Percentiles rank a stretch among this genome's conserved stretches.
Conservation (phyloP, 2,329 filamentous ascomycete species). For the Colletotrichum coccodes region DNA sequence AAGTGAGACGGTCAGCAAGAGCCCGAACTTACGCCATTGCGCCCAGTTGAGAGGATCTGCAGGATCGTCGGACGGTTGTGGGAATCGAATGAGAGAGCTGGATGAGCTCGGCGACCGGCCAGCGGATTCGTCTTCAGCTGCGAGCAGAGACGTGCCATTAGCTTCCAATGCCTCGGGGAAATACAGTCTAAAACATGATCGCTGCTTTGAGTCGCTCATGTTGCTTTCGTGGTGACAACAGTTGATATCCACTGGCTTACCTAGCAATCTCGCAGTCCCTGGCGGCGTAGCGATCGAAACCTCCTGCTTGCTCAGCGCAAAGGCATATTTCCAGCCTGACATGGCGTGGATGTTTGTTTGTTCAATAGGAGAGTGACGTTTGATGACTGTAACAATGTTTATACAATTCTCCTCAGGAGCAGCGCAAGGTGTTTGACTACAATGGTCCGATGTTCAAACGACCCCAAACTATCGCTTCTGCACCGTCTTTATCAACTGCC, state of each 20-base stretch:
- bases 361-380: background rate
- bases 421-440: too few species aligned
- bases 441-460: background rate
- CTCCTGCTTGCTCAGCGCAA: constrained; percentile 35
- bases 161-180: background rate
- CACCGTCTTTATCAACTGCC: background rate
- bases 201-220: too few species aligned
- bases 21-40: constrained; percentile 42
- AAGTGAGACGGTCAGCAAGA: constrained; percentile 40
- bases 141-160: background rate
- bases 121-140: constrained; percentile 7
- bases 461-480: background rate
- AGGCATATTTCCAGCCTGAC: constrained; percentile 36
- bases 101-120: constrained; percentile 3
- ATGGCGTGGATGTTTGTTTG: background rate
- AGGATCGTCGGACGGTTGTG: constrained; percentile 42
- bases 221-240: background rate
- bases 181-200: too few species aligned
- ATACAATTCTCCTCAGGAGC: background rate
- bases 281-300: constrained; percentile 33
- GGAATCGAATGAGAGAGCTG: constrained; percentile 34
- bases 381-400: background rate
- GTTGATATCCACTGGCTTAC: constrained; percentile 14
- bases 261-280: constrained; percentile 35
- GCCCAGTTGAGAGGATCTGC: constrained; percentile 49